Percentiles rank a stretch among this genome's conserved stretches.
Conservation (phyloP, 2,329 filamentous ascomycete genomes). For the Furcasterigmium sp. region DNA sequence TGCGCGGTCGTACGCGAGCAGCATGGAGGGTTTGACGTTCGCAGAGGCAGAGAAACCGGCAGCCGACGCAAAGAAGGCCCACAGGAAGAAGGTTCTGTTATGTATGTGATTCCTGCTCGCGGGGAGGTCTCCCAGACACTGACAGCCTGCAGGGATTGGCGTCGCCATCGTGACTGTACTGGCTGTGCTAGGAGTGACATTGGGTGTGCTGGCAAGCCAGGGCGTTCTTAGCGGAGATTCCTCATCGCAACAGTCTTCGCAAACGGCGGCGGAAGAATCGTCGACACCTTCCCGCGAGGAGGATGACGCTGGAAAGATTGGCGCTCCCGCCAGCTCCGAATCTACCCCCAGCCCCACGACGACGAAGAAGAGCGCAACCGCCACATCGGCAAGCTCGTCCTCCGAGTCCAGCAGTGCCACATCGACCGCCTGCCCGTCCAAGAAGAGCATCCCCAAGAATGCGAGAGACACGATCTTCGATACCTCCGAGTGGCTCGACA, state of each 20-base stretch:
- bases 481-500: slow-evolving; percentile 70
- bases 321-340: no score
- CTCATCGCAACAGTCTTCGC: no score
- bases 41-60: neutral
- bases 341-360: no score
- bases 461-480: slow-evolving; percentile 62
- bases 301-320: no score
- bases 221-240: neutral
- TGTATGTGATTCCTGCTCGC: neutral
- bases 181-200: neutral
- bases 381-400: neutral
- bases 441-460: slow-evolving; percentile 34
- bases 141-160: neutral
- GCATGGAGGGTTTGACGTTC: neutral
- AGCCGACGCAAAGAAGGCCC: neutral
- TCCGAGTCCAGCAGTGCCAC: neutral
- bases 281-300: no score
- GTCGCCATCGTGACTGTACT: neutral
- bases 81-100: neutral
- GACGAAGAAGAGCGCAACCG: no score
- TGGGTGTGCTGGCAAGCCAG: neutral
- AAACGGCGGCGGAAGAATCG: no score
- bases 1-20: neutral
- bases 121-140: neutral
- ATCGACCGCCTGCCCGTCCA: neutral